phyloP scores from a whole-genome alignment of 2,329 filamentous ascomycete species.

The Fusarium aywerte region DNA sequence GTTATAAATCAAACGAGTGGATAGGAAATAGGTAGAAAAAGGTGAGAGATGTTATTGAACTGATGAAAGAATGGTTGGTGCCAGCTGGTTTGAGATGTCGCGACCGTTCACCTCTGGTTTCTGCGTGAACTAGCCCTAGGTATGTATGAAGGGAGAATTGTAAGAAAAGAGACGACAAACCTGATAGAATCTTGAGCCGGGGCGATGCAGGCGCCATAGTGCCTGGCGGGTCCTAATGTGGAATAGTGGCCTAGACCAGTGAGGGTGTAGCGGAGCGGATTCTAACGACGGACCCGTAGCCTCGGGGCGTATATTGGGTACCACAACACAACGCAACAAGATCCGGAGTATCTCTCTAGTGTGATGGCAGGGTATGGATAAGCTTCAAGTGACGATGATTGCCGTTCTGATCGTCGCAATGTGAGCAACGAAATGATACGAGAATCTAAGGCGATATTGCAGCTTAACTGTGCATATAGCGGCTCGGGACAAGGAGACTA shows the following conservation, averaged over 20 bases:
- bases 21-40: conserved; percentile 13
- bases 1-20: conserved; percentile 25
- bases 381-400: conserved; percentile 34
- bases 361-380: conserved; percentile 30
- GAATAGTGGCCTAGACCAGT: conserved; percentile 51
- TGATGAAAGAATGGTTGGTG: conserved; percentile 26
- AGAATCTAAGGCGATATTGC: conserved; percentile 17
- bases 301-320: conserved; percentile 46
- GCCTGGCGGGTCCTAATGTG: conserved; percentile 50
- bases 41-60: conserved; percentile 22
- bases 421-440: conserved; percentile 16
- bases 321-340: conserved; percentile 44
- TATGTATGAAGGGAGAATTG: conserved; percentile 47
- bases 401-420: conserved; percentile 36
- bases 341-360: conserved; percentile 42
- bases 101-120: conserved; percentile 33
- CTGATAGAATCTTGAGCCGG: conserved; percentile 70
- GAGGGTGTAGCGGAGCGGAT: conserved; percentile 48
- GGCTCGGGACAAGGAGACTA: conserved; percentile 26
- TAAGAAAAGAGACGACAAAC: conserved; percentile 59
- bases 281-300: conserved; percentile 51
- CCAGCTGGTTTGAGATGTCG: conserved; percentile 39
- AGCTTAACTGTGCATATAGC: conserved; percentile 44
- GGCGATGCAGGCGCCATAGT: conserved; percentile 69
- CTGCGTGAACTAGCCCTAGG: conserved; percentile 33